Base-by-base conservation (phyloP, 495 filamentous ascomycete species). In the Aspergillus sclerotiicarbonarius region DNA sequence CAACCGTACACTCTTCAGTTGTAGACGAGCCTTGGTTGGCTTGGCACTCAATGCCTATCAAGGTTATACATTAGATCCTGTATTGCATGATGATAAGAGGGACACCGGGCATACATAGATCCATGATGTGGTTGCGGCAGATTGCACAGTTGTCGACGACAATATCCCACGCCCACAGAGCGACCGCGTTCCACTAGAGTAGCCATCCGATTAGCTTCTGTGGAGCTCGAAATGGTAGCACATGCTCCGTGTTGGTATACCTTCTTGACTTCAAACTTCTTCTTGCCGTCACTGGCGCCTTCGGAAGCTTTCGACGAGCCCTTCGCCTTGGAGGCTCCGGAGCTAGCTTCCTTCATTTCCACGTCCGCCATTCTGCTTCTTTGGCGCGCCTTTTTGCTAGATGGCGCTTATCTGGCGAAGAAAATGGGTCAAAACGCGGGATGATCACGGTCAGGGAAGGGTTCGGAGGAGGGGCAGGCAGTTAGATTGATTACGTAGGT, bases 131-230 rank as follows among this genome's bases (percentile, higher is more conserved):
- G 68, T 99, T 99, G 64, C 94, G 85, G 78, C 94, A 99, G 67
- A 99, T 99, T 58, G 94, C 94, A 72, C 94, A 99, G 80, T 99
- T 99, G 77, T 99, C 94, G 52, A 99, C 94, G 12, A 99, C 93
- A 53, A 99, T 99, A 74, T 99, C 94, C 94, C 94, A 99, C 2
- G 94, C 95, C 94, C 94, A 99, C 3, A 99, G 80, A 33, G 94
- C 90, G n/a, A 99, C 94, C 1, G 95, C 94, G 63, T 97, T 98
- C 94, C 94, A 99, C 92, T 98, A 64, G 19, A 53, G 25, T 35
- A 51, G 18, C 25, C 32, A 7, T 25, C 3, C 35, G 12, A 12
- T 47, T 39, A 61, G 56, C 29, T 43, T 61, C 37, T 52, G n/a
- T 12, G 55, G 35, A 29, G 49, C 35, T 15, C 35, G 30, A 51